Evolutionary conservation across 495 filamentous ascomycete genomes (phyloP).

Genomic region (Amphirosellinia nigrospora): DNA sequence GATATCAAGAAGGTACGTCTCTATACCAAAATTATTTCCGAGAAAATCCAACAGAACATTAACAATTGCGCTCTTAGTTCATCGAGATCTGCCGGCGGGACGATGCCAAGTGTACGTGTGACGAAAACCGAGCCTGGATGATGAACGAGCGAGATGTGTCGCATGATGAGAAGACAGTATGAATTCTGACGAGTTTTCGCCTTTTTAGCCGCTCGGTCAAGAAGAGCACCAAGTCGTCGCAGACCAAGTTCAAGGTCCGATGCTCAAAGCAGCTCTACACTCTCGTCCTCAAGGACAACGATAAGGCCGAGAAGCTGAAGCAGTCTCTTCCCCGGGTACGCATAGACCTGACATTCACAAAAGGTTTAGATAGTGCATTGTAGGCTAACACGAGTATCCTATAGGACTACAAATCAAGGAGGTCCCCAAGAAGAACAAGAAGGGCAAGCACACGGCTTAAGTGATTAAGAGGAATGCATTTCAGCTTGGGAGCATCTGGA

Average conservation of each 20-base stretch:
- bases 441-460: slow-evolving; percentile 47
- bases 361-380: not conserved
- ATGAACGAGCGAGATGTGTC: slow-evolving; percentile 7
- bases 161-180: slow-evolving; percentile 10
- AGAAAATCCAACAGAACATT: slow-evolving; percentile 30
- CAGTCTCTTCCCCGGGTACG: slow-evolving; percentile 97
- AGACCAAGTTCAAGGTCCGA: slow-evolving; percentile 99
- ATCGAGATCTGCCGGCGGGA: slow-evolving; percentile 99
- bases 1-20: slow-evolving; percentile 85
- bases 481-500: slow-evolving; percentile 27
- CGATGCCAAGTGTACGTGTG: slow-evolving; percentile 89
- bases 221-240: slow-evolving; percentile 83
- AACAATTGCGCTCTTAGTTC: slow-evolving; percentile 67
- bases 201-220: slow-evolving; percentile 89
- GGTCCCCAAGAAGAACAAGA: slow-evolving; percentile 59
- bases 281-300: slow-evolving; percentile 93
- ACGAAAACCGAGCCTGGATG: slow-evolving; percentile 22
- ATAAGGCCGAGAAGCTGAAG: slow-evolving; percentile 99
- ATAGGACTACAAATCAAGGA: slow-evolving; percentile 56
- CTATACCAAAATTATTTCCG: not conserved
- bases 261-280: slow-evolving; percentile 95
- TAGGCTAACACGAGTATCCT: slow-evolving; percentile 19
- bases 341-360: slow-evolving; percentile 28
- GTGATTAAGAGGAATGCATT: slow-evolving; percentile 7
- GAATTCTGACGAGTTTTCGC: slow-evolving; percentile 47